phyloP scores from a whole-genome alignment of 352 stramenopile genomes.

The Phytophthora cryptogea region DNA sequence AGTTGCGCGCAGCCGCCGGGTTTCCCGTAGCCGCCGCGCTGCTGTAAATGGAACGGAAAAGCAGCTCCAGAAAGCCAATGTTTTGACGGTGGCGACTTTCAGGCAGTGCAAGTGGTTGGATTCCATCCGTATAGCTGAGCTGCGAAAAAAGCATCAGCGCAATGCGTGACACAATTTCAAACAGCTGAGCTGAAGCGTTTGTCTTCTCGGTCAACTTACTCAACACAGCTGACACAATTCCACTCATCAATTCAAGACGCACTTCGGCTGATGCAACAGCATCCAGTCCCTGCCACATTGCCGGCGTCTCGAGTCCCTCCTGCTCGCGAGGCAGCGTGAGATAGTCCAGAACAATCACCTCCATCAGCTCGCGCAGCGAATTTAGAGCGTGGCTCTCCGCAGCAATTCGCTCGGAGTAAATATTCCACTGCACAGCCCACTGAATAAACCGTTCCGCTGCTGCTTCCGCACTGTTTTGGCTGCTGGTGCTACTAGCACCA shows the following conservation, averaged over 20 bases:
- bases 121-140: constrained; percentile 33
- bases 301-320: constrained; percentile 31
- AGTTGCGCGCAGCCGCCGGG: constrained; percentile 71
- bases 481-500: constrained; percentile 35
- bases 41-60: constrained; percentile 65
- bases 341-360: constrained; percentile 83
- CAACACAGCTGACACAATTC: constrained; percentile 64
- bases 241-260: constrained; percentile 61
- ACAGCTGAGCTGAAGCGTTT: constrained; percentile 65
- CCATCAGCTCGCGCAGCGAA: constrained; percentile 74
- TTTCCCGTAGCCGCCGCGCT: constrained; percentile 73
- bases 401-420: constrained; percentile 83
- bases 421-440: constrained; percentile 86
- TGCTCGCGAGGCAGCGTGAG: constrained; percentile 52
- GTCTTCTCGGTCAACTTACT: constrained; percentile 62
- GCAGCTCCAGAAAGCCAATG: constrained; percentile 59
- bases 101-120: constrained; percentile 28
- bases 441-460: constrained; percentile 59
- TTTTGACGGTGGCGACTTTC: constrained; percentile 53
- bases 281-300: constrained; percentile 73
- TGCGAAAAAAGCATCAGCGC: constrained; percentile 67
- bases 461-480: constrained; percentile 39
- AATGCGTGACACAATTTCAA: constrained; percentile 77
- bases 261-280: constrained; percentile 60
- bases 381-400: constrained; percentile 82